Base-by-base conservation (phyloP, 306 rosid genomes). In the barrel medic (Medicago truncatula) region DNA sequence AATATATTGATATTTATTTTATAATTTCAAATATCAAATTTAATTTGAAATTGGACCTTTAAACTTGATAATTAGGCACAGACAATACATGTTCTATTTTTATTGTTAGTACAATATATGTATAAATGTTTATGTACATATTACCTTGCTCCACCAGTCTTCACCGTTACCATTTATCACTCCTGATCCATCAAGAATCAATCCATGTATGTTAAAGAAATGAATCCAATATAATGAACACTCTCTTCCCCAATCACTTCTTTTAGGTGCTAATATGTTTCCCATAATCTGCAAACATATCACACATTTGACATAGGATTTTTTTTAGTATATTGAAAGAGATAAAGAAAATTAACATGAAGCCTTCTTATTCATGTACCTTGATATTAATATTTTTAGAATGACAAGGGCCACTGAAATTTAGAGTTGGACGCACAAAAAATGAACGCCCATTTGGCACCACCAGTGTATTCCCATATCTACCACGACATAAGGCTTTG, bases 401-500 rank as follows among this genome's bases (percentile, higher is more conserved):
- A 0, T 8, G 9, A 20, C 91, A 87, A n/a, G 88, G 87, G 23
- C 88, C 88, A 1, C 10, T 2, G 20, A 85, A 85, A 41, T 66
- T 66, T 25, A 0, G 2, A 6, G 7, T n/a, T 21, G 31, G 61
- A 1, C 31, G 10, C 58, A 87, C 5, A 23, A 61, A 18, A 64
- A 66, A 87, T 1, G 78, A 21, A 58, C 39, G 4, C 1, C 44
- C 41, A 1, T 7, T 11, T 52, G 87, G 85, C 9, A 87, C 73
- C 16, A 56, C 1, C 1, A 20, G 44, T 25, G 6, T 9, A 43
- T 53, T 71, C 3, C 13, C 79, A 1, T 50, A 4, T 9, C 0
- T 59, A 6, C 73, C 43, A 71, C 76, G 70, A 81, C 91, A 81
- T 8, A 70, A 28, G 16, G 31, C 74, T 38, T 78, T 17, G 86